Evolutionary conservation across 129 eudicot genomes (phyloP).

Genomic region (carrot (Daucus carota)): DNA sequence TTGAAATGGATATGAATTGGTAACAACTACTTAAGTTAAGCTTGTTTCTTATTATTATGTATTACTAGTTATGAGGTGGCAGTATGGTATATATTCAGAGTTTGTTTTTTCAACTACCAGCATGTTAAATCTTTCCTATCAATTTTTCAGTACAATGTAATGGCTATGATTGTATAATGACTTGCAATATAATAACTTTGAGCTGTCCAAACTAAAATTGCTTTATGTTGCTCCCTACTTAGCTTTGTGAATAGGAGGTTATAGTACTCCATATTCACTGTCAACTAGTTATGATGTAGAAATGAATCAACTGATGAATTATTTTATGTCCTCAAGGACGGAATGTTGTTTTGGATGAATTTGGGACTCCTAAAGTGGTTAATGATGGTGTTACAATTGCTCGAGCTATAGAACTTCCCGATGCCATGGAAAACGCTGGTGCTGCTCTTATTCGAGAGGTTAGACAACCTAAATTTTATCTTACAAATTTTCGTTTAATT

Average conservation of each 20-base stretch:
- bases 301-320: background rate
- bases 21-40: background rate
- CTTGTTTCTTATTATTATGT: background rate
- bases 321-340: slow-evolving; percentile 24
- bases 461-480: background rate
- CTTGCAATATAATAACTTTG: background rate
- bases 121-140: background rate
- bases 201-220: background rate
- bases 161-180: background rate
- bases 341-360: slow-evolving; percentile 56
- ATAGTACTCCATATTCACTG: background rate
- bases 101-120: background rate
- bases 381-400: slow-evolving; percentile 70
- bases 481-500: background rate
- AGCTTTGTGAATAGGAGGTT: background rate
- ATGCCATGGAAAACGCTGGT: slow-evolving; percentile 69
- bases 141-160: background rate
- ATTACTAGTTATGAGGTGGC: too few relatives aligned
- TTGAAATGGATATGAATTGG: background rate
- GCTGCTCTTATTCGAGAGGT: slow-evolving; percentile 65
- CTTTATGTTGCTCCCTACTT: background rate
- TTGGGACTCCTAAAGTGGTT: slow-evolving; percentile 51
- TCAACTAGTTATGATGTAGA: background rate
- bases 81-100: too few relatives aligned
- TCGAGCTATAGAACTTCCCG: slow-evolving; percentile 53